Evolutionary conservation across 2,329 filamentous ascomycete species (phyloP), one percentile per base, ranked within the genome.

Genomic region (Apiospora phragmitis): DNA sequence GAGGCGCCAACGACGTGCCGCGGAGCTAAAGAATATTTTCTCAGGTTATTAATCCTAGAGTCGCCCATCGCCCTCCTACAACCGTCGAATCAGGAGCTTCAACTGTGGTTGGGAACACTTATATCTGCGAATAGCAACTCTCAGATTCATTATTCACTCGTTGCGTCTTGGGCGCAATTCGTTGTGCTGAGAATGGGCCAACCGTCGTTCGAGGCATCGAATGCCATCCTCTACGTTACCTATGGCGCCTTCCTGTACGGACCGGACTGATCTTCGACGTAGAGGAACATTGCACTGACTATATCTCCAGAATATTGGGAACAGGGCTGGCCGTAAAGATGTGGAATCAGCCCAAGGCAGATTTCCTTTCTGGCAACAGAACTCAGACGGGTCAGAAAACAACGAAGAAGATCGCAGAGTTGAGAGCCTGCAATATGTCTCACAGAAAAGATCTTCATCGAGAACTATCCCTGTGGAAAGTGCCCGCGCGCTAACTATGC

Each of bases 171-270:
- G 32, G 55, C 55, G 29, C 16, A 32, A 35, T n/a, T n/a, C 55
- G 32, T 62, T 62, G 55, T 32, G 18, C 21, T 12, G 55, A 62
- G 7, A 26, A 96, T 95, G 93, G 92, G 92, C 26, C 87, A 91
- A 75, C 93, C 92, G 71, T 95, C 93, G 1, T 89, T 85, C 70
- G 84, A 88, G 86, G 93, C 93, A 79, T 95, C 93, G 42, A 94
- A 95, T 85, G 93, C 93, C 85, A 86, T 95, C 79, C 92, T 96
- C 79, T 95, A 95, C 79, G 83, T 94, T 69, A 94, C 92, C 67
- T 95, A 94, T 83, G 92, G 88, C 73, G 85, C 86, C 67, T 96
- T 96, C 80, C 83, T 96, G 93, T 95, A 84, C 70, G 89, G 75
- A 62, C 16, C 9, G 51, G 32, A 24, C 18, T 62, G 18, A 11